These are phyloP conservation scores for Solanum pinnatisectum DNA, from an alignment of 257 asterid genomes.

Conservation along the genomic window DNA sequence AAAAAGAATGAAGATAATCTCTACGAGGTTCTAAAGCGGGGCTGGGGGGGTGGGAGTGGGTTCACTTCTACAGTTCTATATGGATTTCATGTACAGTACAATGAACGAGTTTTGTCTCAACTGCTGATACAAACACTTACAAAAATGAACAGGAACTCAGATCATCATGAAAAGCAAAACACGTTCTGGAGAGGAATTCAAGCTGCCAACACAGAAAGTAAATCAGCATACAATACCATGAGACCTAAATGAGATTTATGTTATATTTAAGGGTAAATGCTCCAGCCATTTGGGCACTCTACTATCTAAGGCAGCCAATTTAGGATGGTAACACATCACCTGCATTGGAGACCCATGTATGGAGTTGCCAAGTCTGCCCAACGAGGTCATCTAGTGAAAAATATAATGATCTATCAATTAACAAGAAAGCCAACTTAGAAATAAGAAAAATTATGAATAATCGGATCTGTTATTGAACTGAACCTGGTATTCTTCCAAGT, in stretches of 20 bases:
- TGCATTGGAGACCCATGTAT: constrained; percentile 41
- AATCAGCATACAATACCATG: constrained; percentile 4
- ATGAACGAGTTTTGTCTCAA: constrained; percentile 6
- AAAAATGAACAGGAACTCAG: constrained; percentile 4
- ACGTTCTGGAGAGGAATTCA: constrained; percentile 22
- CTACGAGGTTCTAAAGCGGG: neutral
- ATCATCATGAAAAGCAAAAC: constrained; percentile 2
- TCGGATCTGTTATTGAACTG: constrained; percentile 3
- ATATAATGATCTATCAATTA: constrained; percentile 71
- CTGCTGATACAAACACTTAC: constrained; percentile 1
- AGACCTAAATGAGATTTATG: constrained; percentile 12
- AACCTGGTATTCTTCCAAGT: constrained; percentile 1
- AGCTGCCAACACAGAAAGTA: constrained; percentile 31
- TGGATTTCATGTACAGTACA: neutral
- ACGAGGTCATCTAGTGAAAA: constrained; percentile 68
- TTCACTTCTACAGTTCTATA: neutral
- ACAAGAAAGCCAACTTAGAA: constrained; percentile 61
- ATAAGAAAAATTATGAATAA: constrained; percentile 14
- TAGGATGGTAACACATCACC: constrained; percentile 39
- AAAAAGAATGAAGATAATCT: neutral
- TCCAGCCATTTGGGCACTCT: constrained; percentile 5
- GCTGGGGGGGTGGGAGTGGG: neutral
- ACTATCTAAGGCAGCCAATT: constrained; percentile 9
- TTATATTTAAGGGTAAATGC: neutral
- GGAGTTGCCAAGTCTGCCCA: constrained; percentile 71